Percentiles rank a stretch among this genome's conserved stretches.
Conservation (phyloP, 345 rosid species). For the Eucalyptus polybractea region DNA sequence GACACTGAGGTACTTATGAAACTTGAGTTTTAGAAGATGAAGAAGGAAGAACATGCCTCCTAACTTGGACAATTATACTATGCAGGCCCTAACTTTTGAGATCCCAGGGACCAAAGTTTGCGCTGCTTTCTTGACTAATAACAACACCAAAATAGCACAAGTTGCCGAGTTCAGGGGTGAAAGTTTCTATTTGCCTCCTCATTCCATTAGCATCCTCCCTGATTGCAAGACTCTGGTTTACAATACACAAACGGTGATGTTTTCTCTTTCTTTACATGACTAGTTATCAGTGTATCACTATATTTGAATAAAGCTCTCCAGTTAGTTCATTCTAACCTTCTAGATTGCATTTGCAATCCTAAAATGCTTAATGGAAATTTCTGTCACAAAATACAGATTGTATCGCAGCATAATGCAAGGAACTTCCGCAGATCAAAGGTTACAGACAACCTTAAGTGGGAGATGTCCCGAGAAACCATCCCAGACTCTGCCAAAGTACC, state of each 20-base stretch:
- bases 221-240: conserved; percentile 24
- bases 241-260: conserved; percentile 11
- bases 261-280: neutral
- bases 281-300: neutral
- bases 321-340: neutral
- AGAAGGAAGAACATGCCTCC: neutral
- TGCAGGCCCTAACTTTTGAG: conserved; percentile 51
- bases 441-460: conserved; percentile 51
- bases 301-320: neutral
- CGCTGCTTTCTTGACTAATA: conserved; percentile 58
- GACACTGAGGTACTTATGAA: conserved; percentile 34
- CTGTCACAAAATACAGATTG: conserved; percentile 24
- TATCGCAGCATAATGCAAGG: conserved; percentile 65
- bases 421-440: conserved; percentile 26
- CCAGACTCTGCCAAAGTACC: conserved; percentile 15
- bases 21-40: neutral
- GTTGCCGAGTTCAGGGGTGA: conserved; percentile 7
- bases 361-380: neutral
- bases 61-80: neutral
- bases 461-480: conserved; percentile 30
- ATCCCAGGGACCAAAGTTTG: conserved; percentile 37
- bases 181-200: conserved; percentile 11
- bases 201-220: conserved; percentile 30
- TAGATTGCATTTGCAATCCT: neutral
- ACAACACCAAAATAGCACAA: neutral